phyloP scores from a whole-genome alignment of 2,329 filamentous ascomycete genomes.

The Penicillium olsonii region DNA sequence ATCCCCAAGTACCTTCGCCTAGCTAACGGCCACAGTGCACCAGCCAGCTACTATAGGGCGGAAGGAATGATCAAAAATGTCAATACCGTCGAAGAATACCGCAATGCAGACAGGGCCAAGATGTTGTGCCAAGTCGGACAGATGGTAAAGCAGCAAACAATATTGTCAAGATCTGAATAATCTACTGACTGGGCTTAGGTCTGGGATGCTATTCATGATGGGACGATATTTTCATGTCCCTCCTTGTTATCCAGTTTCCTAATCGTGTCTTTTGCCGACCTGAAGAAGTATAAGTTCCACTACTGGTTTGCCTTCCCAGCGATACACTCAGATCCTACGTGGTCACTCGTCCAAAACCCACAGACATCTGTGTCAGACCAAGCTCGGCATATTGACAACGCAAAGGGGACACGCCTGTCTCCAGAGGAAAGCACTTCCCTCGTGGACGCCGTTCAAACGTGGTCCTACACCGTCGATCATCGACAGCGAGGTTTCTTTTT shows the following conservation, averaged over 20 bases:
- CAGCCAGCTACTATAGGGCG: slow-evolving; percentile 73
- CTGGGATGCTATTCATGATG: slow-evolving; percentile 96
- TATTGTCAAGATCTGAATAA: background rate
- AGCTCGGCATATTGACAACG: slow-evolving; percentile 9
- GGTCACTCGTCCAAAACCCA: slow-evolving; percentile 59
- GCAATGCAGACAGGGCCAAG: slow-evolving; percentile 74
- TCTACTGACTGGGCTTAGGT: slow-evolving; percentile 60
- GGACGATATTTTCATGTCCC: slow-evolving; percentile 91
- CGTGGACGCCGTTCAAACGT: slow-evolving; percentile 81
- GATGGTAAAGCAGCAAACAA: slow-evolving; percentile 57
- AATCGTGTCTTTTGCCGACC: slow-evolving; percentile 87
- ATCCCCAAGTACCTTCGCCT: background rate
- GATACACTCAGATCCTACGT: slow-evolving; percentile 81
- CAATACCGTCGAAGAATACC: slow-evolving; percentile 94
- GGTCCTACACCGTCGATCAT: slow-evolving; percentile 78
- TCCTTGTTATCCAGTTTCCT: slow-evolving; percentile 88
- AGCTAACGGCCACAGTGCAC: slow-evolving; percentile 53
- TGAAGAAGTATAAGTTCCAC: slow-evolving; percentile 97
- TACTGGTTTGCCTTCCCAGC: slow-evolving; percentile 98
- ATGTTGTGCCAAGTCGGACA: slow-evolving; percentile 77
- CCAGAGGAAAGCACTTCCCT: slow-evolving; percentile 73
- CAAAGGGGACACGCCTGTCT: slow-evolving; percentile 51
- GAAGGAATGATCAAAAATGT: slow-evolving; percentile 95
- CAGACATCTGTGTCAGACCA: slow-evolving; percentile 21
- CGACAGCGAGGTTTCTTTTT: slow-evolving; percentile 94